Percentiles rank a stretch among this genome's conserved stretches.
Evolutionary conservation across 495 filamentous ascomycete species (phyloP).

Genomic region (Coniosporium apollinis): DNA sequence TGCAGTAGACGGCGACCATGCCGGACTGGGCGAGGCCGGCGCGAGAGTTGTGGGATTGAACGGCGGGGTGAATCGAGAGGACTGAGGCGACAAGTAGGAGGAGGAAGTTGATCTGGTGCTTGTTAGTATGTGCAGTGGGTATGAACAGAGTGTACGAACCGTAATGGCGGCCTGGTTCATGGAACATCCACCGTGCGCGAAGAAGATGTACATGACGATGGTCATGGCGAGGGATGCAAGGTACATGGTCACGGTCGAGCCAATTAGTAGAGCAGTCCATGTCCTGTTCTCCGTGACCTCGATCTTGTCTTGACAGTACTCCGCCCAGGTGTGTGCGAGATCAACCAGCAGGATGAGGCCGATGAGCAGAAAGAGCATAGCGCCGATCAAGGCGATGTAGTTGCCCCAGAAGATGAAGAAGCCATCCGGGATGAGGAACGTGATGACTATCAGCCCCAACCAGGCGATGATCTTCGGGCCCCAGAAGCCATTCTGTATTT

Average conservation of each 20-base stretch:
- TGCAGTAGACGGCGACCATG: conserved; percentile 96
- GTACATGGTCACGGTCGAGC: conserved; percentile 91
- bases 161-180: conserved; percentile 83
- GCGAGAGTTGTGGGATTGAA: conserved; percentile 85
- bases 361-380: conserved; percentile 85
- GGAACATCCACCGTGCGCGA: conserved; percentile 61
- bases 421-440: conserved; percentile 84
- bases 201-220: conserved; percentile 94
- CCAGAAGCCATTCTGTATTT: conserved; percentile 91
- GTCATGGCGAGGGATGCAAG: conserved; percentile 79
- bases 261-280: conserved; percentile 77
- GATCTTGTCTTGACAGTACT: conserved; percentile 86
- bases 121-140: conserved; percentile 9
- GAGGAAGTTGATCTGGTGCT: conserved; percentile 55
- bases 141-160: conserved; percentile 20
- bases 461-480: conserved; percentile 74
- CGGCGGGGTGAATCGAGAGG: conserved; percentile 73
- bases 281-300: conserved; percentile 68
- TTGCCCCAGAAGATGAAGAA: conserved; percentile 97
- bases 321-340: conserved; percentile 93
- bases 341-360: conserved; percentile 88
- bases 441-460: conserved; percentile 70
- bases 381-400: conserved; percentile 75
- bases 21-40: conserved; percentile 91
- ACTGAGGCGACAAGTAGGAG: conserved; percentile 66